Percentiles rank a stretch among this genome's conserved stretches.
Evolutionary conservation across 805 yeast genomes (phyloP).

Genomic region (Jamesozyma piceae): DNA sequence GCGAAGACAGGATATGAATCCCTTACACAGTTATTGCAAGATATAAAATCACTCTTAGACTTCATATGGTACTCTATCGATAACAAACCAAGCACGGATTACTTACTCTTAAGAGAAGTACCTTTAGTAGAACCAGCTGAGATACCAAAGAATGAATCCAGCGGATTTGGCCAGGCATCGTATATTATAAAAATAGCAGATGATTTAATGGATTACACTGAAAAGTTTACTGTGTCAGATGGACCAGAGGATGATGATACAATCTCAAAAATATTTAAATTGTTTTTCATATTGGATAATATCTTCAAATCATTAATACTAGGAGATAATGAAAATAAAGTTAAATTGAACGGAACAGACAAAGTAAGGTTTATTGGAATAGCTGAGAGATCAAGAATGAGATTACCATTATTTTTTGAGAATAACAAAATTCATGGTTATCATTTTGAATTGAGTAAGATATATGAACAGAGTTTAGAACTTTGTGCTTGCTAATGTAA

Average conservation of each 20-base stretch:
- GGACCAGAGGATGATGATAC: constrained; percentile 17
- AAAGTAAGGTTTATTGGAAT: constrained; percentile 43
- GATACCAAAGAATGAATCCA: background rate
- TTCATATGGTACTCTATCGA: constrained; percentile 57
- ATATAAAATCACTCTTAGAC: constrained; percentile 40
- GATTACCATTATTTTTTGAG: constrained; percentile 31
- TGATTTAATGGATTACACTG: constrained; percentile 53
- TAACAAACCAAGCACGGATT: constrained; percentile 25
- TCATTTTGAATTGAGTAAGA: constrained; percentile 36
- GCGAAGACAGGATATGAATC: constrained; percentile 26
- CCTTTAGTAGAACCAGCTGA: background rate
- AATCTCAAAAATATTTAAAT: constrained; percentile 31
- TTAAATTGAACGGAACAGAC: constrained; percentile 40
- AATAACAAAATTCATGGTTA: constrained; percentile 32
- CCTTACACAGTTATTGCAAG: constrained; percentile 33
- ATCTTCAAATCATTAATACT: constrained; percentile 34
- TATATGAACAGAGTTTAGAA: constrained; percentile 38
- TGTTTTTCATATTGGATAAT: constrained; percentile 34
- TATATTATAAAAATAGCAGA: constrained; percentile 57
- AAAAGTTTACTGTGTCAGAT: constrained; percentile 31
- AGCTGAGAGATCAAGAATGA: constrained; percentile 42
- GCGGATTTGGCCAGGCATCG: constrained; percentile 49
- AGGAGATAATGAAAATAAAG: constrained; percentile 29
- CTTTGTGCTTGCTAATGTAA: constrained; percentile 14
- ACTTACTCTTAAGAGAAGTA: constrained; percentile 1